phyloP scores from a whole-genome alignment of 1,284 basidiomycete genomes.

The Puccinia coronata region DNA sequence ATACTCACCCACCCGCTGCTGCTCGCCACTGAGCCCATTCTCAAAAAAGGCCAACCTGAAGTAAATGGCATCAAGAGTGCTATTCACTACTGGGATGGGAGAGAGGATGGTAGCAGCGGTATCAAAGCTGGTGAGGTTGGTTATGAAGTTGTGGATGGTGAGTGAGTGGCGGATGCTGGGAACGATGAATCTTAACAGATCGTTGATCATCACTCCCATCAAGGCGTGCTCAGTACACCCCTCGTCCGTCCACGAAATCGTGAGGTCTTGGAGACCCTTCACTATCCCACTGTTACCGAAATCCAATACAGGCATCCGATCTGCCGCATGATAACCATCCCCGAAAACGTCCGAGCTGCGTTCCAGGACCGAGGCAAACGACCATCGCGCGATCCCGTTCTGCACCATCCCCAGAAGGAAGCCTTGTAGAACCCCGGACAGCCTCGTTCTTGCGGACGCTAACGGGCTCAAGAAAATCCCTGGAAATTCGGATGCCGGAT shows the following conservation, averaged over 20 bases:
- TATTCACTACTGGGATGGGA: no score
- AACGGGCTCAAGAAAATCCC: constrained; percentile 33
- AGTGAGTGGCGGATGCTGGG: not conserved
- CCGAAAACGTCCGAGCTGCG: not conserved
- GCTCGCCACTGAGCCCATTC: not conserved
- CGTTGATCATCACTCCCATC: constrained; percentile 29
- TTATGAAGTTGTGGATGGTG: constrained; percentile 7
- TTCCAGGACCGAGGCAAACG: constrained; percentile 28
- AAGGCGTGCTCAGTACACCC: not conserved
- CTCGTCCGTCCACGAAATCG: not conserved
- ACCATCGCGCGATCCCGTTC: constrained; percentile 34
- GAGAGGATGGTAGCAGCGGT: not conserved
- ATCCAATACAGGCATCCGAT: constrained; percentile 11
- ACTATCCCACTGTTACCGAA: not conserved
- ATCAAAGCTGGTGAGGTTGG: not conserved
- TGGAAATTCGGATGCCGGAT: not conserved
- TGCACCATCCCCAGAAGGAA: constrained; percentile 36
- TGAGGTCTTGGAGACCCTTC: constrained; percentile 1
- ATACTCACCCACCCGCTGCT: constrained; percentile 15
- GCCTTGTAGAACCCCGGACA: constrained; percentile 25
- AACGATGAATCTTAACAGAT: constrained; percentile 27
- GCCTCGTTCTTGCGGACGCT: not conserved
- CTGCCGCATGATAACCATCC: constrained; percentile 15
- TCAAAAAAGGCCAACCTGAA: constrained; percentile 25
- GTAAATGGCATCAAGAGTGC: not conserved